A percentile compares a stretch with the other conserved stretches of the same genome.
Evolutionary conservation across 1,284 basidiomycete genomes (phyloP).

Genomic region (Boletus semigastroideus): DNA sequence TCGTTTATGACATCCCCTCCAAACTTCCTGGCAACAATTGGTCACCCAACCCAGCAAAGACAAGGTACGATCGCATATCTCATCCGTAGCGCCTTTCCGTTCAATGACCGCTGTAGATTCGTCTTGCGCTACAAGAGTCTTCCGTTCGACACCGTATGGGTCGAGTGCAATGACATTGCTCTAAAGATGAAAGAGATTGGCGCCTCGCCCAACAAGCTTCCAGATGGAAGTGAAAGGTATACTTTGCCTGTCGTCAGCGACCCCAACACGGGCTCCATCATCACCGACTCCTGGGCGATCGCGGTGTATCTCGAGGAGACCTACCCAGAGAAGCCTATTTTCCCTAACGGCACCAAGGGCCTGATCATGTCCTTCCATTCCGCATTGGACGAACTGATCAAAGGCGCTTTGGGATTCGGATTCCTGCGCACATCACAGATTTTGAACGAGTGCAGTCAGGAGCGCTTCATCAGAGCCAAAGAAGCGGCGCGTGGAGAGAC

Average conservation of each 20-base stretch:
- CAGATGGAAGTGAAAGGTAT: constrained; percentile 16
- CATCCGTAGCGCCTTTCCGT: background rate
- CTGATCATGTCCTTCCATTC: constrained; percentile 34
- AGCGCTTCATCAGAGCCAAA: constrained; percentile 12
- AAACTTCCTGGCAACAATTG: constrained; percentile 19
- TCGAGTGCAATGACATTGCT: constrained; percentile 33
- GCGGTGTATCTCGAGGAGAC: constrained; percentile 45
- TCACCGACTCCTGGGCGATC: constrained; percentile 41
- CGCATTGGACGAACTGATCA: constrained; percentile 5
- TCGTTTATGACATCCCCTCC: constrained; percentile 32
- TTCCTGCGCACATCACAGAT: constrained; percentile 14
- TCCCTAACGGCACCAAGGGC: constrained; percentile 34
- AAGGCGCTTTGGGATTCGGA: constrained; percentile 4
- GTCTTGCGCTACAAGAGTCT: constrained; percentile 33
- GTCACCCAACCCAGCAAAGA: constrained; percentile 25
- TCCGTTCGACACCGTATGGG: constrained; percentile 30
- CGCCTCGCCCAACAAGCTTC: constrained; percentile 18
- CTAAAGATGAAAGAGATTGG: constrained; percentile 29
- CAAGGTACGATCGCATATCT: constrained; percentile 16
- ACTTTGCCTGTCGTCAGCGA: constrained; percentile 38
- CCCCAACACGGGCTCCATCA: constrained; percentile 29
- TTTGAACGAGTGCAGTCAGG: constrained; percentile 24
- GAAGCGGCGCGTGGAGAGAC: background rate
- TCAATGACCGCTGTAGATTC: constrained; percentile 16
- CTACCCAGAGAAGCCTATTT: constrained; percentile 41